These are phyloP conservation scores for Magnusiomyces clavatus DNA, from an alignment of 1,139 yeast genomes.

Conservation along the genomic window DNA sequence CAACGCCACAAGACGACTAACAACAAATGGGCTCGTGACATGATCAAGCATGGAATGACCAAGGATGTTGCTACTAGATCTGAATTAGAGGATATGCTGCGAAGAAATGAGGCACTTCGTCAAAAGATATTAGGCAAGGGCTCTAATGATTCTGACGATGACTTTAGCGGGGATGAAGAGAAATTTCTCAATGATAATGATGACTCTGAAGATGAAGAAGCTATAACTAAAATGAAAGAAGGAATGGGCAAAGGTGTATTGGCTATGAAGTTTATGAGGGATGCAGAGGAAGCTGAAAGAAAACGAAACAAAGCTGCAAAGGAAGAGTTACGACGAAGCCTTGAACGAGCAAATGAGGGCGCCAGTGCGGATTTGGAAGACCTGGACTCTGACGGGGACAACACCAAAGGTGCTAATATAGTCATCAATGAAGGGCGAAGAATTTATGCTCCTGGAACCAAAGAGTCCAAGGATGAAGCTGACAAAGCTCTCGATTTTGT, in stretches of 20 bases:
- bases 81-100: slow-evolving; percentile 89
- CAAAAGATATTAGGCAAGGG: slow-evolving; percentile 65
- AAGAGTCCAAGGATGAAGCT: slow-evolving; percentile 37
- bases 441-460: slow-evolving; percentile 66
- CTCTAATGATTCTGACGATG: slow-evolving; percentile 37
- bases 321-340: slow-evolving; percentile 22
- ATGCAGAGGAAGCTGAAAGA: slow-evolving; percentile 19
- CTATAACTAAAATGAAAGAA: slow-evolving; percentile 28
- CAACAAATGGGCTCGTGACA: slow-evolving; percentile 82
- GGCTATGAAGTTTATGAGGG: slow-evolving; percentile 69
- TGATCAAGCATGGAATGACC: slow-evolving; percentile 84
- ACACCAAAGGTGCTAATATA: slow-evolving; percentile 29
- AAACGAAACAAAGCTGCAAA: slow-evolving; percentile 16
- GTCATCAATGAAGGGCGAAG: slow-evolving; percentile 70
- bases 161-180: slow-evolving; percentile 21
- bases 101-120: slow-evolving; percentile 74
- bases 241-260: slow-evolving; percentile 76
- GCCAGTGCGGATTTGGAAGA: slow-evolving; percentile 26
- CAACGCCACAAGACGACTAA: slow-evolving; percentile 75
- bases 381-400: slow-evolving; percentile 31
- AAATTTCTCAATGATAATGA: slow-evolving; percentile 15
- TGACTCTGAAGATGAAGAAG: slow-evolving; percentile 32
- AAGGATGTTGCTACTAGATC: slow-evolving; percentile 78
- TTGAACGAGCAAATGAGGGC: slow-evolving; percentile 31
- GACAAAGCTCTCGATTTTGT: slow-evolving; percentile 37